phyloP scores from a whole-genome alignment of 495 filamentous ascomycete genomes.

The Elasticomyces elasticus region DNA sequence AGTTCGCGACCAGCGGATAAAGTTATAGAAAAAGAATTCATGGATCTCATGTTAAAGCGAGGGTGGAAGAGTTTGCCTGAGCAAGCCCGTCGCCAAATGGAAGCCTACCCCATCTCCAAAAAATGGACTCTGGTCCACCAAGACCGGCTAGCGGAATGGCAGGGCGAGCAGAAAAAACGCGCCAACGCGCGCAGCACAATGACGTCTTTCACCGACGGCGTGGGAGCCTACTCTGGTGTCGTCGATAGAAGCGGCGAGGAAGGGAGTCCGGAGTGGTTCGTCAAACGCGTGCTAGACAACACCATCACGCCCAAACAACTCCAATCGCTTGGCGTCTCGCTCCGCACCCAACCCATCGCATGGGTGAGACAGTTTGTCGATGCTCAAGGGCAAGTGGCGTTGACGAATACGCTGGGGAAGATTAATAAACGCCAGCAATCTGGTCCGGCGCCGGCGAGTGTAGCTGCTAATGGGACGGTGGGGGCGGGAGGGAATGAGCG shows the following conservation, averaged over 20 bases:
- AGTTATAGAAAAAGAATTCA: slow-evolving; percentile 83
- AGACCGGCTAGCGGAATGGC: slow-evolving; percentile 83
- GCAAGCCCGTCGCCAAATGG: slow-evolving; percentile 87
- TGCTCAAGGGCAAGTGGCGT: slow-evolving; percentile 90
- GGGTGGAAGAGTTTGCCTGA: slow-evolving; percentile 97
- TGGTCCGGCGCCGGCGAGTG: slow-evolving; percentile 47
- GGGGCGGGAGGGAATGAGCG: slow-evolving; percentile 55
- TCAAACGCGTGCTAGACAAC: slow-evolving; percentile 93
- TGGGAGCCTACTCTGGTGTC: slow-evolving; percentile 43
- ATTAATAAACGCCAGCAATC: slow-evolving; percentile 78
- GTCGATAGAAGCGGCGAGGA: slow-evolving; percentile 77
- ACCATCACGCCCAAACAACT: slow-evolving; percentile 84
- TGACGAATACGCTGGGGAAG: slow-evolving; percentile 87
- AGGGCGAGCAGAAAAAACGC: slow-evolving; percentile 84
- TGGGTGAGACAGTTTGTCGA: slow-evolving; percentile 97
- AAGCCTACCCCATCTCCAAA: slow-evolving; percentile 82
- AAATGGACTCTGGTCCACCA: slow-evolving; percentile 98
- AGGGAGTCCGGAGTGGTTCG: slow-evolving; percentile 96
- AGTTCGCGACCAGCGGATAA: slow-evolving; percentile 65
- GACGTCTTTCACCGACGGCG: slow-evolving; percentile 43
- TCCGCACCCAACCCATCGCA: slow-evolving; percentile 90
- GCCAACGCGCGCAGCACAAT: slow-evolving; percentile 57
- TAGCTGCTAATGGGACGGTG: no score
- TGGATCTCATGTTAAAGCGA: slow-evolving; percentile 90
- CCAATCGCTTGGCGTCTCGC: slow-evolving; percentile 80